Evolutionary conservation across 345 rosid genomes (phyloP), one percentile per base, ranked within the genome.

Genomic region (Abelmoschus esculentus): DNA sequence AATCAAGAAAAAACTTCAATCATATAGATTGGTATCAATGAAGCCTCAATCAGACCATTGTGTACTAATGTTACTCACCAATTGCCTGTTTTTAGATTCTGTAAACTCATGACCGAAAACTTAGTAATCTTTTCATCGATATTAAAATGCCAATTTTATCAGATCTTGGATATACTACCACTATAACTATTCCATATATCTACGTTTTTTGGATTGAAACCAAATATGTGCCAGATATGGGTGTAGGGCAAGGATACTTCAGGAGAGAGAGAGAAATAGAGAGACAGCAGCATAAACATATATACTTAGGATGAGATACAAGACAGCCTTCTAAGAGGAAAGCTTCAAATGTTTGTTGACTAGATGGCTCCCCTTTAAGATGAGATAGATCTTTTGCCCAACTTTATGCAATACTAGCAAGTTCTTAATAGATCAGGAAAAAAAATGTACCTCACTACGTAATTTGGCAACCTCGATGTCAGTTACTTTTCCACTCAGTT

Each of bases 361-460:
- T 36, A 65, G 68, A 46, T 65, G 18, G 38, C 12, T 44, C 18
- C 69, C 55, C 14, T 65, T 65, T 19, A 26, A 22, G 19, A 63
- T 40, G 53, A 42, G 67, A 11, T 42, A 46, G 19, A 50, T 55
- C 61, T 11, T 29, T 14, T 44, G 65, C 74, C 15, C 6, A 15
- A 40, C 38, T 0, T 52, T 44, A 47, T 19, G 58, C 17, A 59
- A 60, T 72, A 36, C 60, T 61, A 56, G 34, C 12, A 54, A 19
- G 38, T 9, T 38, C 28, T 36, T 42, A 47, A 32, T 18, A 59
- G 34, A 70, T 66, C 56, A 76, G 52, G 57, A 74, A 73, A 70
- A 63, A 44, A 71, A 31, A 53, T 61, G 59, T 83, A 95, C 97
- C 97, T 91, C 77, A 31, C 88, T 79, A 44, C 96, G 87, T 53